Evolutionary conservation across 257 asterid genomes (phyloP), one percentile per base, ranked within the genome.

Genomic region (Galeopsis tetrahit): DNA sequence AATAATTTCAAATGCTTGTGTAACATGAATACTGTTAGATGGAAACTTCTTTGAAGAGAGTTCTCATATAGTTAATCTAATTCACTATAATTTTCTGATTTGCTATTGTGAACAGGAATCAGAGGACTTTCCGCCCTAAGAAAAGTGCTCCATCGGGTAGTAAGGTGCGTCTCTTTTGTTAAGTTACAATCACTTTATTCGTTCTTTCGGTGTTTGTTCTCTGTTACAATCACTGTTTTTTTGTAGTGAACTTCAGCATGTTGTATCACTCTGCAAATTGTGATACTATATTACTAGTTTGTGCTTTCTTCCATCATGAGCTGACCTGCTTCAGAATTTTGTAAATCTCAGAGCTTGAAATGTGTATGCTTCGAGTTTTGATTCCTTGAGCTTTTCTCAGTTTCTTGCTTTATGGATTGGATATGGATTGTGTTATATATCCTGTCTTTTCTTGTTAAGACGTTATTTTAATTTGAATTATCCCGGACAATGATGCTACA

Each of bases 121-220:
- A 93, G 79, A 86, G 88, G 81, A 93, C 98, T 4, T 93, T 93
- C 83, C 93, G 98, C 62, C 98, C 98, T 60, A 93, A 93, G 73
- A 90, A 93, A 77, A 93, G 95, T 82, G 95, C 96, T 31, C 97
- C 97, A 13, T 93, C 98, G 3, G 98, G 98, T 82, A 93, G 93
- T 83, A 92, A 92, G 98, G 98, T 92, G 74, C 70, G 4, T 78
- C 17, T 82, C 17, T 44, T 77, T 46, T 39, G 46, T 68, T 62
- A 48, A 53, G 61, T 71, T 74, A 53, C 69, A 68, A n/a, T n/a
- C 51, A 51, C 56, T 61, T 21, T 49, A 21, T 65, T n/a, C 11
- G 43, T 68, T 70, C 10, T 17, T 64, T 39, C 49, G 21, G 21
- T 14, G 60, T 33, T 60, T 38, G 2, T 55, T 53, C 34, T 34